phyloP scores from a whole-genome alignment of 352 stramenopile species.

The Halophytophthora polymorphica region DNA sequence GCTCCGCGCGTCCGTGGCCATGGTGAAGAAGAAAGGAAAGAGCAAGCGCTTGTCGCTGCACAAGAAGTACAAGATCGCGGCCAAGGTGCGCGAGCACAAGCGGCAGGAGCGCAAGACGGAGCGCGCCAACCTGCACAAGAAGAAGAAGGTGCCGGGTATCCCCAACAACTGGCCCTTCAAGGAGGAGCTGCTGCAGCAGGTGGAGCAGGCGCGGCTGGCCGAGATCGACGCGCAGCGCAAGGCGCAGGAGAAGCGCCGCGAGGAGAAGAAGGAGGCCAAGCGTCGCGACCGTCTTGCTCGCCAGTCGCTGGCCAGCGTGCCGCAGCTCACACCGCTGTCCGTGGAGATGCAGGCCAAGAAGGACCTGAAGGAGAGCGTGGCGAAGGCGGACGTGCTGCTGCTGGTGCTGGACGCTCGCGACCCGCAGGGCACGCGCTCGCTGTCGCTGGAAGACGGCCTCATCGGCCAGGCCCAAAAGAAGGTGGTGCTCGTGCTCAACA shows the following conservation, averaged over 20 bases:
- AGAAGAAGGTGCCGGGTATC: slow-evolving; percentile 97
- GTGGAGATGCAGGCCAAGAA: slow-evolving; percentile 79
- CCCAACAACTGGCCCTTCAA: slow-evolving; percentile 99
- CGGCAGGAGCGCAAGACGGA: slow-evolving; percentile 93
- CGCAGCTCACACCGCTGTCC: slow-evolving; percentile 49
- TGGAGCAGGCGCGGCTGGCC: slow-evolving; percentile 73
- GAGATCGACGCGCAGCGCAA: slow-evolving; percentile 64
- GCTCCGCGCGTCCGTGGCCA: slow-evolving; percentile 27
- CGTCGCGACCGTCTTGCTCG: slow-evolving; percentile 25
- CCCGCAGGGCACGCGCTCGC: slow-evolving; percentile 92
- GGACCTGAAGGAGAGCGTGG: slow-evolving; percentile 74
- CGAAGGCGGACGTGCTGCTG: slow-evolving; percentile 60
- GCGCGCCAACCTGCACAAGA: slow-evolving; percentile 86
- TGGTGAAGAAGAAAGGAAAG: slow-evolving; percentile 99
- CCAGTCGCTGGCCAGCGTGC: slow-evolving; percentile 21
- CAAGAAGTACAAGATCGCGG: slow-evolving; percentile 98
- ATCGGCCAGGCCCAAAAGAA: slow-evolving; percentile 94
- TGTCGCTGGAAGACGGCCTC: slow-evolving; percentile 93
- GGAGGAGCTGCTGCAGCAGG: slow-evolving; percentile 89
- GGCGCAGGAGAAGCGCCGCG: slow-evolving; percentile 56
- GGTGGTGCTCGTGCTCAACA: slow-evolving; percentile 98
- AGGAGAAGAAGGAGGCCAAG: slow-evolving; percentile 75
- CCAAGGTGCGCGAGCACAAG: slow-evolving; percentile 92
- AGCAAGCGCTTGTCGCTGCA: slow-evolving; percentile 96
- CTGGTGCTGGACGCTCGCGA: slow-evolving; percentile 97